Percentiles rank a stretch among this genome's conserved stretches.
Evolutionary conservation across 1,139 yeast species (phyloP).

Genomic region (Lodderomyces theae): DNA sequence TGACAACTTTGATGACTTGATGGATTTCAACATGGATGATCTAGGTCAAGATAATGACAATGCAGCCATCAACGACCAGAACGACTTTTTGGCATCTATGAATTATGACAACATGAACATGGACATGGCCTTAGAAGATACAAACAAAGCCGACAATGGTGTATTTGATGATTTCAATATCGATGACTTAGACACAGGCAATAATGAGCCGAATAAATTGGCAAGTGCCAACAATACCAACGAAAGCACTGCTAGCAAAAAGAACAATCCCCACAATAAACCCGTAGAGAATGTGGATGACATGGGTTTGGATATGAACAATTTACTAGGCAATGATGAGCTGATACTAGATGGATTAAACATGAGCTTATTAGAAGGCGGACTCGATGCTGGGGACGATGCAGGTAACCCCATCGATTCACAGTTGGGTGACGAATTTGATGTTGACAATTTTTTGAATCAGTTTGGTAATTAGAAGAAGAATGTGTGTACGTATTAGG

Average conservation of each 20-base stretch:
- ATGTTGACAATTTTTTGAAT: constrained; percentile 46
- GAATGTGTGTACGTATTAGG: neutral
- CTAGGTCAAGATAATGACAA: constrained; percentile 19
- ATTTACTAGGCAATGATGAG: constrained; percentile 41
- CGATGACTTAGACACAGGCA: constrained; percentile 7
- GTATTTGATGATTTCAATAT: constrained; percentile 6
- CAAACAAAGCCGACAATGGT: constrained; percentile 9
- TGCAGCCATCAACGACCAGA: constrained; percentile 29
- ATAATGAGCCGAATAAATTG: neutral
- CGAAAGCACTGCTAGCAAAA: constrained; percentile 9
- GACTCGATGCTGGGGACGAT: constrained; percentile 23
- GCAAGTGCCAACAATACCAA: constrained; percentile 9
- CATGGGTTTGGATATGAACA: constrained; percentile 40
- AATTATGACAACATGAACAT: constrained; percentile 21
- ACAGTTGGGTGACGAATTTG: constrained; percentile 33
- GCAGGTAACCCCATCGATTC: constrained; percentile 18
- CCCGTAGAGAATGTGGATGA: constrained; percentile 16
- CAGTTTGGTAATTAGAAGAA: constrained; percentile 36
- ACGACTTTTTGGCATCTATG: constrained; percentile 38
- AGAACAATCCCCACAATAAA: constrained; percentile 3
- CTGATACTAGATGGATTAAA: constrained; percentile 45
- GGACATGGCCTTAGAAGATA: constrained; percentile 13
- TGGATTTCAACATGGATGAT: constrained; percentile 14
- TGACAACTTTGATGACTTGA: constrained; percentile 15
- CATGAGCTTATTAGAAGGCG: constrained; percentile 42